These are phyloP conservation scores for Hibiscus mutabilis DNA, from an alignment of 345 rosid species.

Conservation along the genomic window DNA sequence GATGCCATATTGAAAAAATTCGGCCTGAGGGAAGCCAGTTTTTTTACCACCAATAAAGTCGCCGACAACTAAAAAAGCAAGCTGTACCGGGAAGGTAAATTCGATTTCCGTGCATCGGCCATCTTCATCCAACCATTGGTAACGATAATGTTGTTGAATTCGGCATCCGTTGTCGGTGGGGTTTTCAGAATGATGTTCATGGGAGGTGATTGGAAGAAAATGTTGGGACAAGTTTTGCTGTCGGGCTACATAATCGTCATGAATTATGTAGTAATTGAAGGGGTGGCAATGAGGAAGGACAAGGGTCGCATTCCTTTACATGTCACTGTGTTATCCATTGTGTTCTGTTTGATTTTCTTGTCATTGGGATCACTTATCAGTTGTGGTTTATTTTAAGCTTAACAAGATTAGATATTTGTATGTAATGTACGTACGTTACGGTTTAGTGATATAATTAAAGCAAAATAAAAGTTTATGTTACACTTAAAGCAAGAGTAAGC, in stretches of 20 bases:
- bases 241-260: conserved; percentile 29
- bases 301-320: conserved; percentile 30
- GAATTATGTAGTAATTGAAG: conserved; percentile 34
- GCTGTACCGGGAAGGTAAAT: conserved; percentile 27
- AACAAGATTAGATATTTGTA: too few species aligned
- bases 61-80: conserved; percentile 18
- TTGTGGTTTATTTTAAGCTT: neutral
- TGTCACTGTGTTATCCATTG: conserved; percentile 10
- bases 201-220: conserved; percentile 13
- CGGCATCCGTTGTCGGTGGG: conserved; percentile 21
- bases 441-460: too few species aligned
- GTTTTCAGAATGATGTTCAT: conserved; percentile 13
- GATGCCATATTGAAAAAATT: conserved; percentile 24
- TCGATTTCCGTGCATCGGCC: conserved; percentile 28
- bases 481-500: too few species aligned
- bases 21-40: conserved; percentile 30
- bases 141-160: conserved; percentile 25
- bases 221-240: conserved; percentile 21
- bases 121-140: conserved; percentile 31
- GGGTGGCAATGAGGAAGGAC: conserved; percentile 31
- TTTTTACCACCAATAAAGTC: conserved; percentile 36
- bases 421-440: too few species aligned
- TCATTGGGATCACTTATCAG: conserved; percentile 11
- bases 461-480: too few species aligned
- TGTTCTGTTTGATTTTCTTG: conserved; percentile 12